Conservation (phyloP, 2,329 filamentous ascomycete species). For the Leptographium procerum region DNA sequence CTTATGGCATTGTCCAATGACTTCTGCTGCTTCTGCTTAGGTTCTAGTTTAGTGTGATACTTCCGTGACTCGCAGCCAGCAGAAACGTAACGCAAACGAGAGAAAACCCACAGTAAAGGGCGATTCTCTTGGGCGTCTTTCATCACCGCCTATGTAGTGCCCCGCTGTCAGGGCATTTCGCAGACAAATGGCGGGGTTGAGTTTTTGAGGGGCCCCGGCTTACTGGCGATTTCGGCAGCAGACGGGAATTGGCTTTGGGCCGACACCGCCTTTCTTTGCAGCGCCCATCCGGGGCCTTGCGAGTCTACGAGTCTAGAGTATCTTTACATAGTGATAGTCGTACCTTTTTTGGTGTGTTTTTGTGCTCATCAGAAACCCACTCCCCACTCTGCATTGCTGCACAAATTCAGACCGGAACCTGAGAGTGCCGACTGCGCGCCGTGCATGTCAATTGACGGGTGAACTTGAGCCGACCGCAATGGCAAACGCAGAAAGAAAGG, state of each 20-base stretch:
- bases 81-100: neutral
- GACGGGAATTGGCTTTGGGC: neutral
- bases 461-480: neutral
- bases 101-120: neutral
- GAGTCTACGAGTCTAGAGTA: too few relatives aligned
- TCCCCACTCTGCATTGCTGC: neutral
- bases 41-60: too few relatives aligned
- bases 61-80: too few relatives aligned
- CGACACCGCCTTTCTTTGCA: too few relatives aligned
- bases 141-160: neutral
- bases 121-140: neutral
- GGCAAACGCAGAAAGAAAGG: neutral
- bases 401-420: neutral
- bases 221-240: neutral
- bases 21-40: neutral
- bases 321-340: too few relatives aligned
- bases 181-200: neutral
- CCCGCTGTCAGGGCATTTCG: neutral
- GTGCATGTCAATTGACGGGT: neutral
- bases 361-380: neutral
- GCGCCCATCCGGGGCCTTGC: too few relatives aligned
- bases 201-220: neutral
- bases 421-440: neutral
- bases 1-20: neutral
- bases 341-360: too few relatives aligned